Percentiles rank a stretch among this genome's conserved stretches.
Evolutionary conservation across 2,329 filamentous ascomycete genomes (phyloP).

Genomic region (Microsporum ferrugineum): DNA sequence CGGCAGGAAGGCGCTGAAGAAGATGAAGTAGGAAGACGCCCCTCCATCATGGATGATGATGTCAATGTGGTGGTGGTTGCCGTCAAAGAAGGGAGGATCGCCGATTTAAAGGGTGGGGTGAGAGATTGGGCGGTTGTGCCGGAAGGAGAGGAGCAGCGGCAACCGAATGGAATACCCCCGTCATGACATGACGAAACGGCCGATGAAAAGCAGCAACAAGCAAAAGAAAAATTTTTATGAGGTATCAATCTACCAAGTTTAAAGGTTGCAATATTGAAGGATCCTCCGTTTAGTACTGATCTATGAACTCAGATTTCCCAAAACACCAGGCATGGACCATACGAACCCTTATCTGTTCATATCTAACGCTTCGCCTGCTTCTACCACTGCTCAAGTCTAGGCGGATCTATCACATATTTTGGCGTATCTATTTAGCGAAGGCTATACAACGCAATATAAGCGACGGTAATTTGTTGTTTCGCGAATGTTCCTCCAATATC

Average conservation of each 20-base stretch:
- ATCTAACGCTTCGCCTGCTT: background rate
- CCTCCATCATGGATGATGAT: slow-evolving; percentile 55
- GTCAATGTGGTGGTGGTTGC: slow-evolving; percentile 78
- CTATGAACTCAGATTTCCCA: background rate
- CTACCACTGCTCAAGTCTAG: too few relatives aligned
- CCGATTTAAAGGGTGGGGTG: slow-evolving; percentile 90
- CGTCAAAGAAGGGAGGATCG: slow-evolving; percentile 75
- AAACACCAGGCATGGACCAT: background rate
- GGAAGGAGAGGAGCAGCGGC: slow-evolving; percentile 18
- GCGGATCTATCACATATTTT: background rate
- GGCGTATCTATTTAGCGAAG: background rate
- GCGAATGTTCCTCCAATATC: background rate
- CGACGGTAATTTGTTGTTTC: too few relatives aligned
- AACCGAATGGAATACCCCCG: background rate
- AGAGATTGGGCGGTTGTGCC: slow-evolving; percentile 55
- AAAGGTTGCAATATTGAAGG: background rate
- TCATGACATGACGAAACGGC: background rate
- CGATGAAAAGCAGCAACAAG: background rate
- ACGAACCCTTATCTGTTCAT: background rate
- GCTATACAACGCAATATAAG: background rate
- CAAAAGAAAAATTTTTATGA: background rate
- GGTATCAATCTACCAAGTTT: background rate
- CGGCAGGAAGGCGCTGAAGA: slow-evolving; percentile 19
- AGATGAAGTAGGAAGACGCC: slow-evolving; percentile 32
- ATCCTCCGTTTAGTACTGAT: background rate